These are phyloP conservation scores for Fusarium virguliforme DNA, from an alignment of 2,329 filamentous ascomycete species.

Conservation along the genomic window DNA sequence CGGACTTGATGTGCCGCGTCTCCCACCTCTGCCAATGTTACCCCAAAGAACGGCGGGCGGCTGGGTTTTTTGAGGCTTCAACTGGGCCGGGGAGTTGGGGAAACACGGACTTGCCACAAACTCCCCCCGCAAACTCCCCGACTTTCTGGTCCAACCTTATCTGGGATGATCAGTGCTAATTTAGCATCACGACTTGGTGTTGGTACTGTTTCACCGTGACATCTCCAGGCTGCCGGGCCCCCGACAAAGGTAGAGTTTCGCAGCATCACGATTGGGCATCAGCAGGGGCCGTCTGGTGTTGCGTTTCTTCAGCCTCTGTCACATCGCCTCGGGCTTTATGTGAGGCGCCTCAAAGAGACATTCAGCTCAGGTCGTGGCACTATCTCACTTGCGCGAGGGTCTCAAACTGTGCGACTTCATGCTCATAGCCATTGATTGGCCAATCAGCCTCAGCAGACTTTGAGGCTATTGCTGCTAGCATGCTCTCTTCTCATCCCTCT, in stretches of 20 bases:
- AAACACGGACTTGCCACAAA: not conserved
- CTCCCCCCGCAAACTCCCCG: slow-evolving; percentile 15
- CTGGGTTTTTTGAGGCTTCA: not conserved
- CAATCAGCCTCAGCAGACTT: not conserved
- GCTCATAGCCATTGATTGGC: not conserved
- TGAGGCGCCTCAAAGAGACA: not conserved
- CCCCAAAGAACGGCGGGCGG: not conserved
- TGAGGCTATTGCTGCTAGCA: slow-evolving; percentile 9
- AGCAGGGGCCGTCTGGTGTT: slow-evolving; percentile 36
- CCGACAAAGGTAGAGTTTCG: not conserved
- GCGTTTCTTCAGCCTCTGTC: not conserved
- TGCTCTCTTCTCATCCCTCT: not conserved
- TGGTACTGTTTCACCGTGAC: not conserved
- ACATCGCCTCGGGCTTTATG: slow-evolving; percentile 11
- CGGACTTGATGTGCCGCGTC: slow-evolving; percentile 12
- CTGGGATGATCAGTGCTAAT: not conserved
- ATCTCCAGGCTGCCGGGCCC: not conserved
- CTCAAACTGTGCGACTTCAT: slow-evolving; percentile 7
- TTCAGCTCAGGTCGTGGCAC: slow-evolving; percentile 1
- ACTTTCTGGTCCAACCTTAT: slow-evolving; percentile 7
- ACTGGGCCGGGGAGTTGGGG: not conserved
- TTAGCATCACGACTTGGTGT: not conserved
- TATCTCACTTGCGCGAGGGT: not conserved
- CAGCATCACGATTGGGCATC: slow-evolving; percentile 23
- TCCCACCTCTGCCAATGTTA: slow-evolving; percentile 1